Percentiles rank a stretch among this genome's conserved stretches.
Conservation (phyloP, 2,329 filamentous ascomycete species). For the Fusarium sp. region DNA sequence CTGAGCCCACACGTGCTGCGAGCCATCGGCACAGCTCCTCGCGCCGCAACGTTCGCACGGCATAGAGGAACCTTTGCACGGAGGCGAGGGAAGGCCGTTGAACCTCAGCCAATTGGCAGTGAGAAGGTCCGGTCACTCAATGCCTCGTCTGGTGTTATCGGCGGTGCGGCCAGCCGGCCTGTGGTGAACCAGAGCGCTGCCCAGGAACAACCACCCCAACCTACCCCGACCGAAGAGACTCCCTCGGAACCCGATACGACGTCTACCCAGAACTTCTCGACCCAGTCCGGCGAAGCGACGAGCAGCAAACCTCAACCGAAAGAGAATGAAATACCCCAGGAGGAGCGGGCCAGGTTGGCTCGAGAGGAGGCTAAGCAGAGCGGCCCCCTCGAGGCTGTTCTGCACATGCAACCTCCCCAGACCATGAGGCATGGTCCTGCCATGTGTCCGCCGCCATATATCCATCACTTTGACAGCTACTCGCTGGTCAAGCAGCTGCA, state of each 20-base stretch:
- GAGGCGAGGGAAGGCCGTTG: conserved; percentile 68
- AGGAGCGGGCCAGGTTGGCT: conserved; percentile 43
- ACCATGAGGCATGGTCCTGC: conserved; percentile 65
- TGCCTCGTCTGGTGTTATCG: conserved; percentile 27
- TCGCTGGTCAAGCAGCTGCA: conserved; percentile 82
- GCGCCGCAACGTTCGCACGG: conserved; percentile 52
- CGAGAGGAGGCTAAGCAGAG: conserved; percentile 53
- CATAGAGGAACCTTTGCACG: conserved; percentile 58
- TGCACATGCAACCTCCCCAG: conserved; percentile 56
- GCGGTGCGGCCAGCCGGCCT: conserved; percentile 20
- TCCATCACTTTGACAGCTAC: conserved; percentile 97
- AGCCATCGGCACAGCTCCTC: conserved; percentile 49
- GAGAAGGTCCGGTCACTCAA: conserved; percentile 32
- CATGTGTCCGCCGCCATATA: conserved; percentile 76
- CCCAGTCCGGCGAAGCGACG: conserved; percentile 11
- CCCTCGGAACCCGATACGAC: conserved; percentile 6
- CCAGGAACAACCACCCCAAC: conserved; percentile 19
- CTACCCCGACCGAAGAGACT: conserved; percentile 1
- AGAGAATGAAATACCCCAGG: conserved; percentile 18
- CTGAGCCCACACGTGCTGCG: conserved; percentile 73
- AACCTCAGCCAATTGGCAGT: conserved; percentile 53
- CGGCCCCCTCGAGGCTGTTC: conserved; percentile 61
- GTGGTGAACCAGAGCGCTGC: conserved; percentile 5
- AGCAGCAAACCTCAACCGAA: conserved; percentile 11
- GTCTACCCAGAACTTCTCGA: neutral